Percentiles rank a stretch among this genome's conserved stretches.
These are phyloP conservation scores for Aspergillus terreus DNA, from an alignment of 2,329 filamentous ascomycete genomes.

Conservation along the genomic window DNA sequence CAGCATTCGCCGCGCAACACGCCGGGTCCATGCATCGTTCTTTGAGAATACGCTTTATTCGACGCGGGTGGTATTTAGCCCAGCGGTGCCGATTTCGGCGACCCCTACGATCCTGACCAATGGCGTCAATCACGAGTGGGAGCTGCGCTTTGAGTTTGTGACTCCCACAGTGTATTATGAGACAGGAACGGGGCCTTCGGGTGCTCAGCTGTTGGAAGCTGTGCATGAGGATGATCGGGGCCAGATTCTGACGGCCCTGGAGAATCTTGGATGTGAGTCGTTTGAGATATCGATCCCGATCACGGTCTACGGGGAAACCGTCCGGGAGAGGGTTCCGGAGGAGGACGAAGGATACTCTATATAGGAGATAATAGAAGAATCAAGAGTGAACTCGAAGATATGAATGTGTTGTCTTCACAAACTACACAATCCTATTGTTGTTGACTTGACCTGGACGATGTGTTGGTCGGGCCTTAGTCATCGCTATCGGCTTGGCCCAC, in stretches of 20 bases:
- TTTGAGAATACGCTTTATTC: slow-evolving; percentile 83
- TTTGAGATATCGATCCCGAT: slow-evolving; percentile 87
- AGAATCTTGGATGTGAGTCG: slow-evolving; percentile 77
- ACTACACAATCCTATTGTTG: no score
- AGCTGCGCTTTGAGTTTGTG: slow-evolving; percentile 86
- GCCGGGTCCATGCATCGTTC: slow-evolving; percentile 71
- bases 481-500: no score
- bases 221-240: slow-evolving; percentile 76
- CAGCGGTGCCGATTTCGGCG: slow-evolving; percentile 75
- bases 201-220: slow-evolving; percentile 66
- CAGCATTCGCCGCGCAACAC: slow-evolving; percentile 81
- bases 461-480: no score
- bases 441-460: no score
- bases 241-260: slow-evolving; percentile 70
- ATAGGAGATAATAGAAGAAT: slow-evolving; percentile 13
- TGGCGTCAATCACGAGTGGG: slow-evolving; percentile 84
- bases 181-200: slow-evolving; percentile 32
- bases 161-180: slow-evolving; percentile 57
- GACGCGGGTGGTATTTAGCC: slow-evolving; percentile 72
- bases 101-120: slow-evolving; percentile 92
- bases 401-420: no score
- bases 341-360: slow-evolving; percentile 40
- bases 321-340: slow-evolving; percentile 40
- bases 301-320: slow-evolving; percentile 66
- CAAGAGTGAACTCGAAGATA: no score